Evolutionary conservation across 1,139 yeast species (phyloP).

Genomic region (Tardiomyces blankii): DNA sequence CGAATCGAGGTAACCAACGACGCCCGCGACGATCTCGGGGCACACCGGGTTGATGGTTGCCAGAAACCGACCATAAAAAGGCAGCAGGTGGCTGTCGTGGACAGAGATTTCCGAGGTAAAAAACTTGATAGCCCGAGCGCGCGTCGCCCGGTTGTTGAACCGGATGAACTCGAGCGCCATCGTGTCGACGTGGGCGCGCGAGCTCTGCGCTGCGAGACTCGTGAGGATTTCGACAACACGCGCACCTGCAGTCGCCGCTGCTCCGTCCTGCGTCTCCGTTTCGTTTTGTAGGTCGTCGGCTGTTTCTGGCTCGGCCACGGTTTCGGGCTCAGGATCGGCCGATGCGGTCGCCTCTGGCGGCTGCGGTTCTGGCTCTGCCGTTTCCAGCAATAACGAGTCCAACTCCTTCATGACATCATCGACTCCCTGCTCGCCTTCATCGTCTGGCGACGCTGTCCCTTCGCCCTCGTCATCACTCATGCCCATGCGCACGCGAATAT

Average conservation of each 20-base stretch:
- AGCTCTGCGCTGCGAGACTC: slow-evolving; percentile 16
- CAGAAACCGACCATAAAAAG: slow-evolving; percentile 54
- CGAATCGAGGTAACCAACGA: slow-evolving; percentile 43
- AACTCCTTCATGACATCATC: slow-evolving; percentile 4
- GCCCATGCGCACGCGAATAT: slow-evolving; percentile 14
- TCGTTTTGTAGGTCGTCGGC: slow-evolving; percentile 4
- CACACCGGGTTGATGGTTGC: slow-evolving; percentile 44
- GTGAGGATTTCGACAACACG: slow-evolving; percentile 13
- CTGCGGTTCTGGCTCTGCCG: slow-evolving; percentile 7
- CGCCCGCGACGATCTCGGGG: slow-evolving; percentile 43
- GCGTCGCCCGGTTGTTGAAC: slow-evolving; percentile 66
- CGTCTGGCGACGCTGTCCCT: slow-evolving; percentile 1
- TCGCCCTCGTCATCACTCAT: slow-evolving; percentile 2
- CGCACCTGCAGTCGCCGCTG: slow-evolving; percentile 12
- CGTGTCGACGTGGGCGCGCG: slow-evolving; percentile 43
- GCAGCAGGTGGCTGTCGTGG: slow-evolving; percentile 21
- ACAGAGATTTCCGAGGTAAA: slow-evolving; percentile 27
- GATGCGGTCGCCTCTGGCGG: not conserved
- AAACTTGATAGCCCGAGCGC: slow-evolving; percentile 46
- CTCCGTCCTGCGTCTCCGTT: slow-evolving; percentile 5
- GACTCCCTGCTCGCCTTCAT: slow-evolving; percentile 3
- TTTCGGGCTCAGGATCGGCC: slow-evolving; percentile 43
- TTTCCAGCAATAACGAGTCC: slow-evolving; percentile 22
- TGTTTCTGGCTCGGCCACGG: slow-evolving; percentile 6
- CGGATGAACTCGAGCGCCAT: slow-evolving; percentile 47